phyloP scores from a whole-genome alignment of 164 flowering plant species.

The Nelumbo lutea region DNA sequence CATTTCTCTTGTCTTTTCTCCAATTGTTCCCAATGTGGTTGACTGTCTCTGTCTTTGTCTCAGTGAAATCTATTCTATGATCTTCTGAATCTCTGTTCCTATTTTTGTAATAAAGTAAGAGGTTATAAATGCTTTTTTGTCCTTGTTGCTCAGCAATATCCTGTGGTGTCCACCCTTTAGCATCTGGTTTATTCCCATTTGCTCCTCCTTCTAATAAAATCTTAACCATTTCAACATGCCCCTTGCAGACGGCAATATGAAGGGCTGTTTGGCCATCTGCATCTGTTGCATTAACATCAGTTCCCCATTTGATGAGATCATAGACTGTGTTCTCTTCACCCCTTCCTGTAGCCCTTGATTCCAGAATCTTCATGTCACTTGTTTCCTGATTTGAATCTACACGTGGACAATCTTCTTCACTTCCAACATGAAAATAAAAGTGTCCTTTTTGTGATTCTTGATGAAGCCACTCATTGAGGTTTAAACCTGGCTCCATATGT shows the following conservation, averaged over 20 bases:
- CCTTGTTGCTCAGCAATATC: slow-evolving; percentile 35
- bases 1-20: slow-evolving; percentile 12
- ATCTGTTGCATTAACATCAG: slow-evolving; percentile 16
- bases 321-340: slow-evolving; percentile 9
- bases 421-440: slow-evolving; percentile 10
- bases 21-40: slow-evolving; percentile 7
- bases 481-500: slow-evolving; percentile 25
- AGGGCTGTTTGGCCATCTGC: slow-evolving; percentile 39
- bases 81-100: slow-evolving; percentile 23
- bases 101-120: slow-evolving; percentile 28
- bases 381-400: slow-evolving; percentile 17
- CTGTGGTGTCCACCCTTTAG: slow-evolving; percentile 43
- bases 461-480: slow-evolving; percentile 27
- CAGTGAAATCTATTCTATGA: slow-evolving; percentile 33
- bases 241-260: slow-evolving; percentile 38
- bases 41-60: slow-evolving; percentile 23
- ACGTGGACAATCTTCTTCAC: slow-evolving; percentile 18
- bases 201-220: slow-evolving; percentile 42
- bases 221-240: slow-evolving; percentile 38
- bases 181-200: slow-evolving; percentile 37
- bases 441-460: slow-evolving; percentile 21
- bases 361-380: slow-evolving; percentile 7
- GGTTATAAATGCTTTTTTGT: slow-evolving; percentile 33
- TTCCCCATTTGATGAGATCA: slow-evolving; percentile 8
- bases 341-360: slow-evolving; percentile 13